These are phyloP conservation scores for Schizochytrium sp. DNA, from an alignment of 108 stramenopile species.

Conservation along the genomic window DNA sequence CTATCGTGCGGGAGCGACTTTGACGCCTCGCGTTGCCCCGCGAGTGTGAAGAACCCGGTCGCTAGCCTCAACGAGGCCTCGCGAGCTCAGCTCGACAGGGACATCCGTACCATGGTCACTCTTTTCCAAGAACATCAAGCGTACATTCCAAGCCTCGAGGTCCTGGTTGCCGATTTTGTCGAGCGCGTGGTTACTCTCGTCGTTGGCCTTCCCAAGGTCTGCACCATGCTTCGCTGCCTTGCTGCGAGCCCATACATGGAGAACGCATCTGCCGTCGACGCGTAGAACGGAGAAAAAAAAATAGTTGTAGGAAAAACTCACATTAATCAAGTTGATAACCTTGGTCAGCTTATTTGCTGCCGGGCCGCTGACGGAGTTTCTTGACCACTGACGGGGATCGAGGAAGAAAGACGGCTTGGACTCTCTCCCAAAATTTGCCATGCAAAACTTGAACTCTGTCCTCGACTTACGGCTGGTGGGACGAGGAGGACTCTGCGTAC, in stretches of 20 bases:
- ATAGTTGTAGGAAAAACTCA: too few species aligned
- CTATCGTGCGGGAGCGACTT: background rate
- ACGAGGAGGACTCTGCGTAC: too few species aligned
- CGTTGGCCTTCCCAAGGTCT: background rate
- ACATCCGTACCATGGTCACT: background rate
- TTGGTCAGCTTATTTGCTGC: too few species aligned
- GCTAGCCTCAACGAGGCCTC: background rate
- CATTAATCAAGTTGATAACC: too few species aligned
- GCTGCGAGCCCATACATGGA: background rate
- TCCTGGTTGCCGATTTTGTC: background rate
- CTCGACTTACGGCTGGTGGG: too few species aligned
- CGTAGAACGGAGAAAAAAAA: too few species aligned
- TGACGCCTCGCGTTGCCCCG: background rate
- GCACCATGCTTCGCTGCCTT: background rate
- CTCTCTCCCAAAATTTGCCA: too few species aligned
- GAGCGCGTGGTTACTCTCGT: slow-evolving; percentile 7
- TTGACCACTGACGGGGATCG: too few species aligned
- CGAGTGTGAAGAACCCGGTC: background rate
- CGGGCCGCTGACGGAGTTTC: too few species aligned
- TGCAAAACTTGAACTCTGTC: too few species aligned
- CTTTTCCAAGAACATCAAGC: background rate
- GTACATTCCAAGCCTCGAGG: background rate
- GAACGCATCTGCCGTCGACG: too few species aligned
- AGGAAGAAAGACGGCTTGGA: too few species aligned
- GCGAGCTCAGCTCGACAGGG: background rate